Evolutionary conservation across 108 stramenopile genomes (phyloP), one percentile per base, ranked within the genome.

Genomic region (Poteriospumella lacustris): DNA sequence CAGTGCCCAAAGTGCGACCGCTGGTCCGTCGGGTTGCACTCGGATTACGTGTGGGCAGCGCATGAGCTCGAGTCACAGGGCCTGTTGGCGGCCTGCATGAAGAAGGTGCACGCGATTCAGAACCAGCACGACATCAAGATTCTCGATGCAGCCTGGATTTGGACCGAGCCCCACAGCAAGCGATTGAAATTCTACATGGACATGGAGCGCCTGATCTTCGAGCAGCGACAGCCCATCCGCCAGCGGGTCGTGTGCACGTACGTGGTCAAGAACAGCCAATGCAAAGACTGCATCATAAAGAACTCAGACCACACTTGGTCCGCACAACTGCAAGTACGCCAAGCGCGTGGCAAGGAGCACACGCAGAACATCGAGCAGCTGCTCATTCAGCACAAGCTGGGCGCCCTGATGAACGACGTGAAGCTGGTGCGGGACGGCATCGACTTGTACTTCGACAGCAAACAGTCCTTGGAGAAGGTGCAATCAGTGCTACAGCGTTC

Each of bases 111-210:
- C 60, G 60, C 29, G 31, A 34, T 64, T 34, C 3, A 64, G 12
- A 64, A 24, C 15, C 60, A n/a, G n/a, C n/a, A 19, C 31, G 76
- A 84, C 43, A 84, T 95, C 0, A 90, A 93, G 76, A 80, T 99
- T 43, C 91, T 97, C 29, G 97, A 99, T 86, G 99, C 99, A 5
- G 85, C 81, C 3, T 99, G 97, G 95, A 92, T 99, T 36, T 99
- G 99, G 99, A 99, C 99, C 2, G 97, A 98, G 83, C 94, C 97
- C 0, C 97, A 98, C 85, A 91, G 89, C 28, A 95, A 93, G 92
- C 87, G 99, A 58, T 87, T 99, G 58, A 97, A 97, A 85, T 31
- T 64, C 15, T 24, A 9, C 15, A 34, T 64, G 15, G 31, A 64
- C 3, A 64, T 64, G 3, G 60, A 64, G 31, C 3, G 24, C 43